A percentile compares a stretch with the other conserved stretches of the same genome.
These are phyloP conservation scores for Scedosporium apiospermum DNA, from an alignment of 2,329 filamentous ascomycete genomes.

Conservation along the genomic window DNA sequence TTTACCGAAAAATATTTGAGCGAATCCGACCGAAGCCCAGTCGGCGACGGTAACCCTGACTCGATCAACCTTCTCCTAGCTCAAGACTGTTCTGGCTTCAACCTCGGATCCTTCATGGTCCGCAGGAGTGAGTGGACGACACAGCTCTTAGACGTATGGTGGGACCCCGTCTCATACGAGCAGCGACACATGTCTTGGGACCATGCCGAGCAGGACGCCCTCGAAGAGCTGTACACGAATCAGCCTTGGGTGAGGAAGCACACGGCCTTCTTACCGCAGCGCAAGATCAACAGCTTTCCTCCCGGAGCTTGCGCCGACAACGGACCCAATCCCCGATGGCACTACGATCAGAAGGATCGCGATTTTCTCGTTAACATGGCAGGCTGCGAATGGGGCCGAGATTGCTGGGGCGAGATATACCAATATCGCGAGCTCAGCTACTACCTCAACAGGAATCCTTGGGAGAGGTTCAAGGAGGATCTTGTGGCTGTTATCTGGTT, in stretches of 20 bases:
- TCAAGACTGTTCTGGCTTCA: slow-evolving; percentile 94
- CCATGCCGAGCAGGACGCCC: slow-evolving; percentile 94
- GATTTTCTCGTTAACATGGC: slow-evolving; percentile 99
- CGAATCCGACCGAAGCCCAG: slow-evolving; percentile 55
- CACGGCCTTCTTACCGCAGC: slow-evolving; percentile 80
- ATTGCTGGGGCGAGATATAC: slow-evolving; percentile 98
- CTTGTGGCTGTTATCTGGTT: slow-evolving; percentile 51
- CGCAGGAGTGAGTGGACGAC: slow-evolving; percentile 82
- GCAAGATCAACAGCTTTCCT: slow-evolving; percentile 91
- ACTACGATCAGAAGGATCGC: slow-evolving; percentile 76
- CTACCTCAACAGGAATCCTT: slow-evolving; percentile 71
- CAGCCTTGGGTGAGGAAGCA: slow-evolving; percentile 91
- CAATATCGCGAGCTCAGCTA: slow-evolving; percentile 88
- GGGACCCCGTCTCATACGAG: slow-evolving; percentile 95
- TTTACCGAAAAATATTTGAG: slow-evolving; percentile 68
- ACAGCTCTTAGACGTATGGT: slow-evolving; percentile 89
- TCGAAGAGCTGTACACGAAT: slow-evolving; percentile 83
- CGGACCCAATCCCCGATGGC: slow-evolving; percentile 59
- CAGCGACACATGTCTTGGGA: slow-evolving; percentile 99
- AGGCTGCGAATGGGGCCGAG: slow-evolving; percentile 90
- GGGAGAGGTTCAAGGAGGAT: slow-evolving; percentile 68
- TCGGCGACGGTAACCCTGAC: slow-evolving; percentile 65
- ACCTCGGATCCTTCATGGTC: slow-evolving; percentile 91
- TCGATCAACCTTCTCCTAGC: slow-evolving; percentile 84
- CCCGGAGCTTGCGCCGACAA: slow-evolving; percentile 77